phyloP scores from a whole-genome alignment of 2,329 filamentous ascomycete species.

The Fusarium coicis region DNA sequence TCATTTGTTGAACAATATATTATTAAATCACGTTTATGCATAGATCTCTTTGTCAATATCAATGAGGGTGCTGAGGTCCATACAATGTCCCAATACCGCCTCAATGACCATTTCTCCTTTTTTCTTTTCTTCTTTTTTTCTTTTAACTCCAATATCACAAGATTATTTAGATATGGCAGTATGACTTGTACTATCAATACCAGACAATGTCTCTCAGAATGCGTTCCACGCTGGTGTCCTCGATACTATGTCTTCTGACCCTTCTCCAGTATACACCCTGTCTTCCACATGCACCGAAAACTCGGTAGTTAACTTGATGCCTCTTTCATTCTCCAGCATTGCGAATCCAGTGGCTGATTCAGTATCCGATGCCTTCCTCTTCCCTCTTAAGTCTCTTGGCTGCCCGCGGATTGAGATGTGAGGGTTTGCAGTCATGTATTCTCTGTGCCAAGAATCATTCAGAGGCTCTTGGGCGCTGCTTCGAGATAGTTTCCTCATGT shows the following conservation, averaged over 20 bases:
- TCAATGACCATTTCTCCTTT: neutral
- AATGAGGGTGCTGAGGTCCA: neutral
- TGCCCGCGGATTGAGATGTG: slow-evolving; percentile 11
- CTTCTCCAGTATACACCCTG: slow-evolving; percentile 19
- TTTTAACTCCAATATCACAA: neutral
- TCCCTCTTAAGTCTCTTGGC: neutral
- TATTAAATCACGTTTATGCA: neutral
- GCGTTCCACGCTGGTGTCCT: slow-evolving; percentile 34
- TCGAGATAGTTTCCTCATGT: slow-evolving; percentile 34
- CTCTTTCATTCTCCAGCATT: slow-evolving; percentile 27
- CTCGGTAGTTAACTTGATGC: slow-evolving; percentile 36
- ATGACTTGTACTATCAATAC: neutral
- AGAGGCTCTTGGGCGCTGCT: slow-evolving; percentile 21
- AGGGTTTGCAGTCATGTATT: slow-evolving; percentile 23
- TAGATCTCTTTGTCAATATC: neutral
- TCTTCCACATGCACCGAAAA: slow-evolving; percentile 36
- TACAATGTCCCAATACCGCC: neutral
- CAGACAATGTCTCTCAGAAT: slow-evolving; percentile 10
- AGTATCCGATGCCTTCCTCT: slow-evolving; percentile 15
- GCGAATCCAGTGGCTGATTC: slow-evolving; percentile 26
- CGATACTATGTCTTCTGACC: slow-evolving; percentile 18
- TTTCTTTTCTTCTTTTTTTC: too few species aligned
- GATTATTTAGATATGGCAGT: neutral
- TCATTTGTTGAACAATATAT: neutral
- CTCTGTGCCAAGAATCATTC: slow-evolving; percentile 22